These are phyloP conservation scores for Cerioporus squamosus DNA, from an alignment of 1,284 basidiomycete species.

Conservation along the genomic window DNA sequence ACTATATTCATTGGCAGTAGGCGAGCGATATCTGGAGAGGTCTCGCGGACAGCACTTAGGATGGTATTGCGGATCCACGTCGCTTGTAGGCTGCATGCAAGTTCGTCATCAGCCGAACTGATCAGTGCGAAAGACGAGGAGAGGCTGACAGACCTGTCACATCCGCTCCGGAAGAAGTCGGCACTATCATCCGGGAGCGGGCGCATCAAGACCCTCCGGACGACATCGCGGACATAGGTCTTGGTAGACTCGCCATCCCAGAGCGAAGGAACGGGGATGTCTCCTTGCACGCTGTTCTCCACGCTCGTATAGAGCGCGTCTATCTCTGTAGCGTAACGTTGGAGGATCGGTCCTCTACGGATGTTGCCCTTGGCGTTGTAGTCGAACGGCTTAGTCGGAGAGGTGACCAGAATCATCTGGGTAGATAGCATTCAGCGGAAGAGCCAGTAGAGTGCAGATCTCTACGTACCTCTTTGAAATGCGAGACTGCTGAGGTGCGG, in stretches of 20 bases:
- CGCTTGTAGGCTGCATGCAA: constrained; percentile 33
- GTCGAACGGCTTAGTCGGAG: constrained; percentile 34
- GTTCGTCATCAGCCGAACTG: neutral
- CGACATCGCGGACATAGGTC: constrained; percentile 34
- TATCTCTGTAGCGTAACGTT: constrained; percentile 35
- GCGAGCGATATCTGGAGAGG: constrained; percentile 5
- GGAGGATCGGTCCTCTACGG: constrained; percentile 27
- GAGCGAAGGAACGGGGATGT: constrained; percentile 26
- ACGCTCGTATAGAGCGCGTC: constrained; percentile 28
- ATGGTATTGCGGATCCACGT: constrained; percentile 40
- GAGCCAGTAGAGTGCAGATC: neutral
- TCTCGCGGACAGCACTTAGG: constrained; percentile 28
- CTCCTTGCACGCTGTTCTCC: constrained; percentile 25
- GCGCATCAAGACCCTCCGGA: constrained; percentile 30
- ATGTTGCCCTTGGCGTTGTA: constrained; percentile 36
- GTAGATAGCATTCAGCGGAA: neutral
- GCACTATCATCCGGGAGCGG: constrained; percentile 33
- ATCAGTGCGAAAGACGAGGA: neutral
- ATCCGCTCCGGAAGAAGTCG: constrained; percentile 47
- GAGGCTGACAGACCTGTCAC: constrained; percentile 41
- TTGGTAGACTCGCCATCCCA: constrained; percentile 31
- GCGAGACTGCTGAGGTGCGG: constrained; percentile 40
- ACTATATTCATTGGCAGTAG: constrained; percentile 36
- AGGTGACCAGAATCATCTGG: constrained; percentile 36
- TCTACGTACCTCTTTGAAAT: constrained; percentile 39